Conservation (phyloP, 352 stramenopile genomes). For the Phytophthora meadii region DNA sequence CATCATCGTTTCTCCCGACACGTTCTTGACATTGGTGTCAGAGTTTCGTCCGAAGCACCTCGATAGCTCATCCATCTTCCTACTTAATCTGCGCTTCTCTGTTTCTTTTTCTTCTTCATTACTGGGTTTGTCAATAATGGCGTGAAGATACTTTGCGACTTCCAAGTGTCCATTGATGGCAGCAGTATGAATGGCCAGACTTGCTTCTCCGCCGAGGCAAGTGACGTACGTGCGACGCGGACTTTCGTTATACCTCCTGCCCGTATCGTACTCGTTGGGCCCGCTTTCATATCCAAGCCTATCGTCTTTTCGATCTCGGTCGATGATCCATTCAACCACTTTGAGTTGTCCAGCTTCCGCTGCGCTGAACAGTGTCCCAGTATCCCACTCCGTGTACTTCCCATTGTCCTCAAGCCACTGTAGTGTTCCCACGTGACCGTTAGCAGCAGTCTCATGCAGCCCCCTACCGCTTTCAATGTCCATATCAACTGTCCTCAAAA, state of each 20-base stretch:
- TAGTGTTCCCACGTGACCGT: slow-evolving; percentile 8
- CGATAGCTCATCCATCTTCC: neutral
- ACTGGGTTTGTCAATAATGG: slow-evolving; percentile 2
- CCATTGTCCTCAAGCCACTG: slow-evolving; percentile 15
- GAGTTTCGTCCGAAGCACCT: neutral
- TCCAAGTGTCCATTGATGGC: slow-evolving; percentile 26
- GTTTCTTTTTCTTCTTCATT: neutral
- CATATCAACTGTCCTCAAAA: slow-evolving; percentile 2
- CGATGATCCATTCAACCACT: slow-evolving; percentile 19
- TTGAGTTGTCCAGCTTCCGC: slow-evolving; percentile 18
- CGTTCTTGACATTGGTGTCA: neutral
- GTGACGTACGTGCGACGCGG: slow-evolving; percentile 2
- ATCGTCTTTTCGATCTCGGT: slow-evolving; percentile 8
- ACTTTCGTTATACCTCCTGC: slow-evolving; percentile 1
- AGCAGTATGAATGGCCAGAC: slow-evolving; percentile 20
- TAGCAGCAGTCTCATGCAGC: slow-evolving; percentile 6
- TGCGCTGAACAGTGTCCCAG: slow-evolving; percentile 11
- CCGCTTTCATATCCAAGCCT: slow-evolving; percentile 4
- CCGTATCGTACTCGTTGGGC: slow-evolving; percentile 6
- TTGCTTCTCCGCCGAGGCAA: slow-evolving; percentile 21
- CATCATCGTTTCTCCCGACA: slow-evolving; percentile 20
- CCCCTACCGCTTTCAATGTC: neutral
- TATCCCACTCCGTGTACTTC: slow-evolving; percentile 2
- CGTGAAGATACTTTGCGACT: slow-evolving; percentile 20
- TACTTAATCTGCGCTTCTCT: slow-evolving; percentile 5